Evolutionary conservation across 345 rosid species (phyloP), one percentile per base, ranked within the genome.

Genomic region (Pistacia integerrima): DNA sequence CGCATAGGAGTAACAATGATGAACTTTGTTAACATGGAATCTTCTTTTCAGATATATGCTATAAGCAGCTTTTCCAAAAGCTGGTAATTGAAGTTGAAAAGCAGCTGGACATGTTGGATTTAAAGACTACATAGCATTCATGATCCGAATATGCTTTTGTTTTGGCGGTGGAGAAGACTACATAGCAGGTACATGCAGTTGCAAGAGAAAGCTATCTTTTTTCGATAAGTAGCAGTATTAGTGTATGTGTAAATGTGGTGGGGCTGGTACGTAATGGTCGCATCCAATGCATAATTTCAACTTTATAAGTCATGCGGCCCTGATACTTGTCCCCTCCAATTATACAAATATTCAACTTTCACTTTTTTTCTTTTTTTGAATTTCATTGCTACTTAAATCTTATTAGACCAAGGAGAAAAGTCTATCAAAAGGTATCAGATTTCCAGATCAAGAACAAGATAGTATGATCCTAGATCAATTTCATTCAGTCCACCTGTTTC

Each of bases 201-300:
- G 56, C 33, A 48, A 58, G 18, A 16, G 33, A 30, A 2, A 30
- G 54, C 20, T 70, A 14, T 3, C 2, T 67, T 61, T 41, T 52
- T 25, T 25, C 25, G 25, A 25, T 25, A 25, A 25, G 25, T 25
- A 25, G 51, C 17, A 30, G 46, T 22, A 36, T 38, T n/a, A 55
- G 25, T 30, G 44, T 56, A 77, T 54, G 35, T 36, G 5, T 33
- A 20, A 41, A 33, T 20, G 54, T 49, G 49, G 72, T 75, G 67
- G 18, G 33, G 41, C 8, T 62, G 65, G 10, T 64, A 38, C 60
- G 67, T 63, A 52, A 64, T 35, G 65, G 64, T 18, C 66, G 76
- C 61, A 64, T 73, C 82, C 78, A 30, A 70, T 77, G 78, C 78
- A 18, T 60, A 61, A 11, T 70, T 77, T 25, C 28, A 58, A 59